Percentiles rank a stretch among this genome's conserved stretches.
These are phyloP conservation scores for Rhizomucor pusillus DNA, from an alignment of 371 early-diverging fungal species.

Conservation along the genomic window DNA sequence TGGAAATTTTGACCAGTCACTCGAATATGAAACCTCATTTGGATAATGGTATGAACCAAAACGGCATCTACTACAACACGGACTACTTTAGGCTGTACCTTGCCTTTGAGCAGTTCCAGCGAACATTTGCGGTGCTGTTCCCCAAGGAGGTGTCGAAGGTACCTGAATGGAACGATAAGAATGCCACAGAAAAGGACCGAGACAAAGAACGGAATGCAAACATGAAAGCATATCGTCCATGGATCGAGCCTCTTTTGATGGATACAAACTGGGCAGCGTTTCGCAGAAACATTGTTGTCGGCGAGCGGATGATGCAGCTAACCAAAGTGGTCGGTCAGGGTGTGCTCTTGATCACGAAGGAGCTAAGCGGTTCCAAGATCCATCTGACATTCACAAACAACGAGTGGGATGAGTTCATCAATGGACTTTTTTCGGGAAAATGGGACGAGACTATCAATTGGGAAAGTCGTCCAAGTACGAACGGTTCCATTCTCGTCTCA, in stretches of 20 bases:
- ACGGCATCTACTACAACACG: constrained; percentile 48
- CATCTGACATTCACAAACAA: constrained; percentile 50
- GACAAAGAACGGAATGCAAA: constrained; percentile 37
- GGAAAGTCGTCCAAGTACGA: constrained; percentile 15
- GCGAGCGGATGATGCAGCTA: constrained; percentile 45
- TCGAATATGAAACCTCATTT: constrained; percentile 49
- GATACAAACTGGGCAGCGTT: constrained; percentile 53
- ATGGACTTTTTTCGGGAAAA: constrained; percentile 28
- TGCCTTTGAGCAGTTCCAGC: constrained; percentile 47
- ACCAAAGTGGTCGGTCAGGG: constrained; percentile 44
- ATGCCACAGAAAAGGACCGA: constrained; percentile 21
- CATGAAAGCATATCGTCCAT: constrained; percentile 50
- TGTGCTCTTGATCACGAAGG: constrained; percentile 47
- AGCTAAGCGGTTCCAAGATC: constrained; percentile 45
- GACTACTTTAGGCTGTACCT: constrained; percentile 45
- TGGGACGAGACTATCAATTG: constrained; percentile 40
- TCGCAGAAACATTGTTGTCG: constrained; percentile 46
- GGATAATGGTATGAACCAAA: constrained; percentile 51
- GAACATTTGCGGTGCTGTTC: constrained; percentile 28
- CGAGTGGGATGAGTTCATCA: constrained; percentile 49
- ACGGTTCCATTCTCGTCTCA: constrained; percentile 1
- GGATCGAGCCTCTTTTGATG: constrained; percentile 42
- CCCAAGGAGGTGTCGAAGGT: constrained; percentile 33
- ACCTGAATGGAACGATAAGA: constrained; percentile 1
- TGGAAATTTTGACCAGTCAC: constrained; percentile 29